Conservation (phyloP, 306 rosid species). For the Ormosia semicastrata region DNA sequence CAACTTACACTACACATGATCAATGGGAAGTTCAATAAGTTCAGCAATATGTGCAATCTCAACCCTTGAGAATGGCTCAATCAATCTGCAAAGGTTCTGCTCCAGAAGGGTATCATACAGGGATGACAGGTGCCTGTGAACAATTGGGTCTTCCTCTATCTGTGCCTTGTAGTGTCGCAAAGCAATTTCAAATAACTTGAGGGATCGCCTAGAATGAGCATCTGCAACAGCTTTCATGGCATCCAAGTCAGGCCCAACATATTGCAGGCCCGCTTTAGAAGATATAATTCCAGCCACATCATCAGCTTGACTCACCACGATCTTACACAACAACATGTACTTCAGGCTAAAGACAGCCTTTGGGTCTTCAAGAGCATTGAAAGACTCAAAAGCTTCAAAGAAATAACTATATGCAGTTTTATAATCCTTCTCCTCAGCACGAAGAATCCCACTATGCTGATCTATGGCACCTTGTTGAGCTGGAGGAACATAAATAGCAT, state of each 20-base stretch:
- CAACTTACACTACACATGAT: conserved; percentile 55
- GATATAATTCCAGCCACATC: conserved; percentile 84
- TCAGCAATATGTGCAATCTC: conserved; percentile 89
- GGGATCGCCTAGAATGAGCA: conserved; percentile 87
- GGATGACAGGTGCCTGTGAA: conserved; percentile 87
- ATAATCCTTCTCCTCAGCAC: conserved; percentile 92
- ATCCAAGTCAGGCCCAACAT: conserved; percentile 87
- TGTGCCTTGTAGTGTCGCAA: conserved; percentile 77
- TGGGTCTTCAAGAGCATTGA: conserved; percentile 88
- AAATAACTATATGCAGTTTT: conserved; percentile 90
- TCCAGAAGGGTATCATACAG: conserved; percentile 84
- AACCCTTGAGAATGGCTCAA: conserved; percentile 92
- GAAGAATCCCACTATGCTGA: conserved; percentile 94
- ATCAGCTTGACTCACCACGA: conserved; percentile 93
- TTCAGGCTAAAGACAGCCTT: conserved; percentile 92
- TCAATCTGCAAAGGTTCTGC: conserved; percentile 94
- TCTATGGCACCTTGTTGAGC: conserved; percentile 95
- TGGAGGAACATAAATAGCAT: conserved; percentile 92
- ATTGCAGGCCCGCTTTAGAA: conserved; percentile 86
- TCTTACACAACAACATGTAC: conserved; percentile 88
- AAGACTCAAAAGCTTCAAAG: conserved; percentile 95
- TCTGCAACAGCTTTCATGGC: conserved; percentile 99
- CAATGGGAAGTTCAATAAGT: conserved; percentile 79
- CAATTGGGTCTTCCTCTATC: conserved; percentile 93
- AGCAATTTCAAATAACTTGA: conserved; percentile 81